These are phyloP conservation scores for Xylariaceae sp. DNA, from an alignment of 2,329 filamentous ascomycete genomes.

Conservation along the genomic window DNA sequence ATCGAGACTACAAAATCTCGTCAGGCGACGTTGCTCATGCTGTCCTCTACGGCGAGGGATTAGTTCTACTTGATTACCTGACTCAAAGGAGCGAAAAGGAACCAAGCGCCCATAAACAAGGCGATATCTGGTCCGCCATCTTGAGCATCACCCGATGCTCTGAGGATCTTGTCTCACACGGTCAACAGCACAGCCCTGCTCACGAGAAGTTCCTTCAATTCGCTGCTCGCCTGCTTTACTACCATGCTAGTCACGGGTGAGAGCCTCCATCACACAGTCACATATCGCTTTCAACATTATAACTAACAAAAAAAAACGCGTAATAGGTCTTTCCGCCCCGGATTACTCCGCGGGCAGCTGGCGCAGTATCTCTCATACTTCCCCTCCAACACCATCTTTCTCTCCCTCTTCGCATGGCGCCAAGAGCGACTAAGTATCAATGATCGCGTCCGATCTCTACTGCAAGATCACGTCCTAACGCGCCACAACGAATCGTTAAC, in stretches of 20 bases:
- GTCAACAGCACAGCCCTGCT: slow-evolving; percentile 30
- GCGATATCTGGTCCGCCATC: slow-evolving; percentile 50
- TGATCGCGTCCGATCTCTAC: slow-evolving; percentile 66
- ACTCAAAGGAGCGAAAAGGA: slow-evolving; percentile 39
- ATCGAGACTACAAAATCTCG: slow-evolving; percentile 52
- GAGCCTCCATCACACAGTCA: slow-evolving; percentile 14
- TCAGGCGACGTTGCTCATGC: slow-evolving; percentile 44
- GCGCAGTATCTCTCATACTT: slow-evolving; percentile 56
- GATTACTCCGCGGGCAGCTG: slow-evolving; percentile 58
- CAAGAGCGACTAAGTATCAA: slow-evolving; percentile 66
- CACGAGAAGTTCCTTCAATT: slow-evolving; percentile 66
- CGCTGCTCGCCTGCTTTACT: slow-evolving; percentile 58
- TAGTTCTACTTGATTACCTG: slow-evolving; percentile 64
- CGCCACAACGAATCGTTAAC: slow-evolving; percentile 37
- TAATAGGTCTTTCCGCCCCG: slow-evolving; percentile 59
- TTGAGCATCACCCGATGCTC: slow-evolving; percentile 38
- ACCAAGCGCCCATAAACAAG: slow-evolving; percentile 43
- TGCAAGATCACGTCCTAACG: slow-evolving; percentile 48
- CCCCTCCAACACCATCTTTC: slow-evolving; percentile 70
- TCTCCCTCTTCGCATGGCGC: slow-evolving; percentile 67
- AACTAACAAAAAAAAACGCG: slow-evolving; percentile 11
- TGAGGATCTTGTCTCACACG: slow-evolving; percentile 37
- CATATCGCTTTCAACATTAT: not conserved
- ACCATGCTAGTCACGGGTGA: slow-evolving; percentile 57
- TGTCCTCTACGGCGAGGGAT: slow-evolving; percentile 52